A percentile compares a stretch with the other conserved stretches of the same genome.
Evolutionary conservation across 371 early-diverging fungal genomes (phyloP).

Genomic region (Sporodiniella umbellata): DNA sequence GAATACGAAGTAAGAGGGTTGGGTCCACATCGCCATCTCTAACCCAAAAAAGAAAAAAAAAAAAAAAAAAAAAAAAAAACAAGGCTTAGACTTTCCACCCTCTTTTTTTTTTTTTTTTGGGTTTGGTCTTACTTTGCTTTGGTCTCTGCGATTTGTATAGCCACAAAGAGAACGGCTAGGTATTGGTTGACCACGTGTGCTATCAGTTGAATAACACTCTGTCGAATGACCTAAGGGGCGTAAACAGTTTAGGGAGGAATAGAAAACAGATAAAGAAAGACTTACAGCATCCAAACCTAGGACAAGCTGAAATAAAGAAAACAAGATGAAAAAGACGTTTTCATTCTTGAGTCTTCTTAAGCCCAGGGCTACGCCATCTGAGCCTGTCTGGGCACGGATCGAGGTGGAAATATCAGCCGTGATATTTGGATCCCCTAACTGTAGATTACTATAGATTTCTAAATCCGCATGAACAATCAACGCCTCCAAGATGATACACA

Average conservation of each 20-base stretch:
- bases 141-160: slow-evolving; percentile 41
- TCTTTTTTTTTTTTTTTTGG: not conserved
- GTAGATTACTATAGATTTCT: slow-evolving; percentile 18
- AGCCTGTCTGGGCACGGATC: slow-evolving; percentile 1
- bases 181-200: slow-evolving; percentile 36
- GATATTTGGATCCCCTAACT: slow-evolving; percentile 4
- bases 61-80: too few species aligned
- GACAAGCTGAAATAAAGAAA: slow-evolving; percentile 43
- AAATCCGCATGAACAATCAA: slow-evolving; percentile 32
- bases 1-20: not conserved
- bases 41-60: too few species aligned
- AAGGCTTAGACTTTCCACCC: not conserved
- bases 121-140: slow-evolving; percentile 25
- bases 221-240: slow-evolving; percentile 37
- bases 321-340: slow-evolving; percentile 44
- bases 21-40: not conserved
- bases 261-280: not conserved
- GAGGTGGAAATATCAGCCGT: not conserved
- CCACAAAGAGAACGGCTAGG: slow-evolving; percentile 35
- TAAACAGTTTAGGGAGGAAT: not conserved
- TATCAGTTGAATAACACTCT: slow-evolving; percentile 46
- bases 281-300: slow-evolving; percentile 50
- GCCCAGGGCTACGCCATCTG: slow-evolving; percentile 14
- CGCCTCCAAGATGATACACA: slow-evolving; percentile 38
- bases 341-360: slow-evolving; percentile 41